Conservation (phyloP, 345 rosid genomes). For the Euphorbia peplus region DNA sequence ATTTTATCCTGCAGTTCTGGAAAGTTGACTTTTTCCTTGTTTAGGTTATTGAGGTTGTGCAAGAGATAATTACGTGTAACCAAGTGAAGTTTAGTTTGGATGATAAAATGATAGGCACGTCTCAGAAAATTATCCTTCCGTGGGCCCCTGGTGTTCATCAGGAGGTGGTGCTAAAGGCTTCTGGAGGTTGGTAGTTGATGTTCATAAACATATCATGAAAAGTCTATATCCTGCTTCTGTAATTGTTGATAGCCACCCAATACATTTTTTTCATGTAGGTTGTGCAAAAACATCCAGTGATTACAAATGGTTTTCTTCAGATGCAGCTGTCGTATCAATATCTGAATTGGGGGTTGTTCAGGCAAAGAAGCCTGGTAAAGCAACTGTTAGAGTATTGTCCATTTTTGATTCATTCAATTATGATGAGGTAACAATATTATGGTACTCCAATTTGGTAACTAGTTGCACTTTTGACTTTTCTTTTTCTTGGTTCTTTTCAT, state of each 20-base stretch:
- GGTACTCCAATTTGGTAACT: background rate
- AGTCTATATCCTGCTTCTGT: constrained; percentile 5
- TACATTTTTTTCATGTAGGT: constrained; percentile 41
- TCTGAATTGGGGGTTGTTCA: constrained; percentile 77
- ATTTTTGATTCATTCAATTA: constrained; percentile 70
- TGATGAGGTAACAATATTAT: constrained; percentile 62
- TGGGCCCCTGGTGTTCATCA: constrained; percentile 82
- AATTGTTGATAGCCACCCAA: constrained; percentile 18
- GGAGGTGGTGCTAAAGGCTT: constrained; percentile 72
- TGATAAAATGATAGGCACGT: constrained; percentile 35
- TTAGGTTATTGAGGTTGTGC: constrained; percentile 68
- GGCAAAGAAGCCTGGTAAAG: constrained; percentile 88
- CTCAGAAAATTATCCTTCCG: constrained; percentile 59
- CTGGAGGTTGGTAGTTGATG: constrained; percentile 58
- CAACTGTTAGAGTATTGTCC: constrained; percentile 72
- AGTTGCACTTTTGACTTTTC: background rate
- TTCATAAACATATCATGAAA: background rate
- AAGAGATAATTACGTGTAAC: constrained; percentile 77
- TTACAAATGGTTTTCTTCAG: constrained; percentile 91
- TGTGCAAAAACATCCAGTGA: constrained; percentile 76
- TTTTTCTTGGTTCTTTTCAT: constrained; percentile 1
- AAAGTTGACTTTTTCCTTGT: constrained; percentile 2
- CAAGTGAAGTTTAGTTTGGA: constrained; percentile 58
- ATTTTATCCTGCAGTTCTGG: background rate
- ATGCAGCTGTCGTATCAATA: constrained; percentile 51